Percentiles rank a stretch among this genome's conserved stretches.
Conservation (phyloP, 139 green algal genomes). For the Chlorella sp. region DNA sequence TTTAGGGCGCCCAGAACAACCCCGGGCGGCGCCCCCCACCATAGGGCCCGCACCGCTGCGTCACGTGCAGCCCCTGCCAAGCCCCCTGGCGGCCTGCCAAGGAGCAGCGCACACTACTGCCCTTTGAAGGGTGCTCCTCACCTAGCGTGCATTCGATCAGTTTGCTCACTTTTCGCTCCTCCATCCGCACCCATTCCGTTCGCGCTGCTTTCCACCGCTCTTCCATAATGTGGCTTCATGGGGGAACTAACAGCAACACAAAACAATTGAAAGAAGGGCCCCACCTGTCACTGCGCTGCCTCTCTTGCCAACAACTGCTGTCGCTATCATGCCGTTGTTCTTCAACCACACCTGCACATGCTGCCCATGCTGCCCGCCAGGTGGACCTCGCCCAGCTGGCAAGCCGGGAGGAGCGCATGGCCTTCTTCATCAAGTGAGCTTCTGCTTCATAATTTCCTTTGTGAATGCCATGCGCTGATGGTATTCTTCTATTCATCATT, state of each 20-base stretch:
- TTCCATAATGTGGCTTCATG: too few species aligned
- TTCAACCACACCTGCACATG: not conserved
- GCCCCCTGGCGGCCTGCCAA: too few species aligned
- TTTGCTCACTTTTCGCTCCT: not conserved
- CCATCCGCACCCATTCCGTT: not conserved
- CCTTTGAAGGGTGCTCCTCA: too few species aligned
- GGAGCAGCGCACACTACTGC: not conserved
- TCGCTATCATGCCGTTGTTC: not conserved
- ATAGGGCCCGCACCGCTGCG: not conserved
- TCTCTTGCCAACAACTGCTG: not conserved
- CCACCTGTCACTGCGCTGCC: not conserved
- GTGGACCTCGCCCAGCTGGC: constrained; percentile 69
- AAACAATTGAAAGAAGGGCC: too few species aligned
- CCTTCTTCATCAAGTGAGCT: constrained; percentile 89
- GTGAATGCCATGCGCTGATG: too few species aligned
- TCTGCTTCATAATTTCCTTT: not conserved
- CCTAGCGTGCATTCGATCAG: too few species aligned
- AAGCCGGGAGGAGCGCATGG: constrained; percentile 65
- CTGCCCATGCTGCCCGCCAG: constrained; percentile 33
- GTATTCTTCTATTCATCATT: not conserved
- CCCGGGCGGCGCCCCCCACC: not conserved
- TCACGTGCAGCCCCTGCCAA: not conserved
- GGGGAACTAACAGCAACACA: too few species aligned
- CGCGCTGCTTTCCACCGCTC: not conserved
- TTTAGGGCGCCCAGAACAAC: not conserved